Conservation (phyloP, 768 basidiomycete species). For the Mycena venus region DNA sequence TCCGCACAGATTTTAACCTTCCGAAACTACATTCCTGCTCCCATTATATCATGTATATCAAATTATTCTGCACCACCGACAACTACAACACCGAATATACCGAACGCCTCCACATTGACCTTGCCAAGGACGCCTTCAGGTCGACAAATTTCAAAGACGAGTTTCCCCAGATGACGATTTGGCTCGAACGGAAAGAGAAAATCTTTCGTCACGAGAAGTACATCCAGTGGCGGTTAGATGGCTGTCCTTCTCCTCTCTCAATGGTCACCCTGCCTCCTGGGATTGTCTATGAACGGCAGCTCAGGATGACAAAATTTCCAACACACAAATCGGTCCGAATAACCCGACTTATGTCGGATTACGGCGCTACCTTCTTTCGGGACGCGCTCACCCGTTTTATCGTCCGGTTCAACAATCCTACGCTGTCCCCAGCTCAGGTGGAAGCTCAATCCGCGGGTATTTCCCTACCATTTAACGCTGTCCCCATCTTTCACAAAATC, state of each 20-base stretch:
- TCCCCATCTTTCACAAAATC: constrained; percentile 51
- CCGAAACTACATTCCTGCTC: constrained; percentile 42
- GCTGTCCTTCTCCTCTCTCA: constrained; percentile 11
- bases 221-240: constrained; percentile 39
- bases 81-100: constrained; percentile 42
- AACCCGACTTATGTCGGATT: constrained; percentile 28
- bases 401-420: constrained; percentile 35
- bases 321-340: constrained; percentile 40
- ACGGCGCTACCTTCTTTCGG: constrained; percentile 43
- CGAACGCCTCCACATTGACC: too few species aligned
- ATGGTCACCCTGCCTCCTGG: constrained; percentile 5
- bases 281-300: background rate
- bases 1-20: constrained; percentile 42
- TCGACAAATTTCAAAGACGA: too few species aligned
- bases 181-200: constrained; percentile 44
- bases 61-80: constrained; percentile 36
- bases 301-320: constrained; percentile 38
- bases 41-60: constrained; percentile 38
- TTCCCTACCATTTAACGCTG: constrained; percentile 16
- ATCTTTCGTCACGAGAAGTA: too few species aligned
- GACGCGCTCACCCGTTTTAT: constrained; percentile 44
- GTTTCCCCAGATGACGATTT: background rate
- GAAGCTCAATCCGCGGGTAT: constrained; percentile 38
- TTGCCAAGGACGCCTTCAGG: too few species aligned
- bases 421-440: constrained; percentile 30